A percentile compares a stretch with the other conserved stretches of the same genome.
Evolutionary conservation across 106 monocot species (phyloP).

Genomic region (Dendrobium chrysotoxum): DNA sequence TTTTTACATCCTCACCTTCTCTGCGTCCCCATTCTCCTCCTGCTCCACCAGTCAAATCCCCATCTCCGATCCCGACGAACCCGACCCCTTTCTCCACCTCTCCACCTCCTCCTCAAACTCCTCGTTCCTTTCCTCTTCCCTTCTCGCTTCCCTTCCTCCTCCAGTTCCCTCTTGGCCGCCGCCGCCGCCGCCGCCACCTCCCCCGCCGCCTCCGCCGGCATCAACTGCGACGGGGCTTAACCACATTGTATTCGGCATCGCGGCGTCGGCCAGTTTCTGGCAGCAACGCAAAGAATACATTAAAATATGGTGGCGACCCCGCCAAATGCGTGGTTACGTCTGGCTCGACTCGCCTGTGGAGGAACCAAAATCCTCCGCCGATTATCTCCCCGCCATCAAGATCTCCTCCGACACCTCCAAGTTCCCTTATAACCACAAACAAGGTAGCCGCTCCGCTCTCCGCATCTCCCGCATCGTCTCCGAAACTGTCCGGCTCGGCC

Average conservation of each 20-base stretch:
- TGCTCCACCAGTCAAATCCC: conserved; percentile 1
- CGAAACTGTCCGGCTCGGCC: background rate
- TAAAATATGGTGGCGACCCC: conserved; percentile 4
- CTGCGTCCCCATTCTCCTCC: conserved; percentile 23
- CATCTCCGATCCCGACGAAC: background rate
- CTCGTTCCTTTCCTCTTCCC: background rate
- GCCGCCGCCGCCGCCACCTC: background rate
- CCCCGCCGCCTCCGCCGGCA: background rate
- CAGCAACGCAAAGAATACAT: conserved; percentile 21
- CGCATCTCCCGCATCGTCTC: conserved; percentile 82
- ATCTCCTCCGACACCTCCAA: conserved; percentile 59
- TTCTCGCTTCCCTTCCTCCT: background rate
- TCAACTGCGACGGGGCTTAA: conserved; percentile 20
- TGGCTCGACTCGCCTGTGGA: conserved; percentile 19
- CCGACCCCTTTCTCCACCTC: conserved; percentile 1
- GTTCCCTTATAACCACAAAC: background rate
- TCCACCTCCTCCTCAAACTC: background rate
- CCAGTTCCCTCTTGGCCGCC: background rate
- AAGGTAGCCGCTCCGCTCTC: conserved; percentile 7
- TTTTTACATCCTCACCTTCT: conserved; percentile 35
- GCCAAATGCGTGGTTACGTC: conserved; percentile 4
- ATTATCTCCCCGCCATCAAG: conserved; percentile 37
- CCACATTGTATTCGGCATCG: conserved; percentile 66
- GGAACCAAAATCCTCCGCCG: conserved; percentile 10
- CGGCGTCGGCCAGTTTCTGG: conserved; percentile 44